These are phyloP conservation scores for Globisporangium perplexum DNA, from an alignment of 352 stramenopile species.

Conservation along the genomic window DNA sequence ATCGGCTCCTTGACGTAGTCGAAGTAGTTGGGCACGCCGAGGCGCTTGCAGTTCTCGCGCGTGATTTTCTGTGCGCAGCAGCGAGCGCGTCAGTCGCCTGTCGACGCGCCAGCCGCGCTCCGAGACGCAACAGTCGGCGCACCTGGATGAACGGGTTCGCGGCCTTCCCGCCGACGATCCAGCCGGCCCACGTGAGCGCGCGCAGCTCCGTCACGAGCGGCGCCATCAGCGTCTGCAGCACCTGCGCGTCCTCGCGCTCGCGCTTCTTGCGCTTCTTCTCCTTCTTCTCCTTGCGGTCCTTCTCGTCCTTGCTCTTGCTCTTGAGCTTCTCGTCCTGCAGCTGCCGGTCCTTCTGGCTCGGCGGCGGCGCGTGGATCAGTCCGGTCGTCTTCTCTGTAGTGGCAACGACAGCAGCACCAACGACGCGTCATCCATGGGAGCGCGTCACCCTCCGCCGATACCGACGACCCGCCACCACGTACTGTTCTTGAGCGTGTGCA, in stretches of 20 bases:
- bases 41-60: conserved; percentile 77
- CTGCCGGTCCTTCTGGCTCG: conserved; percentile 27
- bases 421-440: background rate
- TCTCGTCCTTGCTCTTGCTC: conserved; percentile 54
- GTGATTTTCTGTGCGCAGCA: conserved; percentile 55
- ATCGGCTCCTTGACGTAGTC: conserved; percentile 77
- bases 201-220: conserved; percentile 61
- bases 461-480: conserved; percentile 1
- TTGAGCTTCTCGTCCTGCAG: conserved; percentile 43
- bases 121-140: background rate
- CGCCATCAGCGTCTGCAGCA: conserved; percentile 72
- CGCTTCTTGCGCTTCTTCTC: conserved; percentile 83
- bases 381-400: conserved; percentile 33
- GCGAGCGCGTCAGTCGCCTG: background rate
- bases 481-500: conserved; percentile 40
- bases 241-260: conserved; percentile 58
- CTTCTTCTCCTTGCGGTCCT: conserved; percentile 77
- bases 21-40: conserved; percentile 84
- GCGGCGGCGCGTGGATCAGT: conserved; percentile 60
- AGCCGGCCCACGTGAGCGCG: conserved; percentile 62
- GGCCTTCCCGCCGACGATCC: conserved; percentile 66
- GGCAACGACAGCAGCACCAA: background rate
- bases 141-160: conserved; percentile 74
- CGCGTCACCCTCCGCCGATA: no score
- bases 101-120: background rate